Conservation (phyloP, 1,284 basidiomycete genomes). For the Inonotus hispidus region DNA sequence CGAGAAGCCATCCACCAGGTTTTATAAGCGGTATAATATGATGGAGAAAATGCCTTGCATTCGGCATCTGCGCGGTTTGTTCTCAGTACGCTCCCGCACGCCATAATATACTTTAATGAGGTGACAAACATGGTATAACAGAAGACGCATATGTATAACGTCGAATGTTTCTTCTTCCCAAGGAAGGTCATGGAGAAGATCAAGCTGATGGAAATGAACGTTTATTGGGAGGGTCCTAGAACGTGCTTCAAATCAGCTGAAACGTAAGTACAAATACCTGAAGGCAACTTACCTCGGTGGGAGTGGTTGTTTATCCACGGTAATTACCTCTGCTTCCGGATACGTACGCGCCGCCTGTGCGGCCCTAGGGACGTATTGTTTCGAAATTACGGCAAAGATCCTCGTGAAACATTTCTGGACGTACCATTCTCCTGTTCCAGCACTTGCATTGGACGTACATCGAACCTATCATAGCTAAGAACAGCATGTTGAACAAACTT, state of each 20-base stretch:
- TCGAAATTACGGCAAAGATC: background rate
- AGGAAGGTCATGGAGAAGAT: background rate
- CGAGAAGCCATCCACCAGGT: background rate
- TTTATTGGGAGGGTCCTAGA: background rate
- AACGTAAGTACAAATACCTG: background rate
- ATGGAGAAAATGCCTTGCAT: background rate
- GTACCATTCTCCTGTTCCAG: background rate
- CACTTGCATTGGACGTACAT: background rate
- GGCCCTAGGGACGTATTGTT: background rate
- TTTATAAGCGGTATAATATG: background rate
- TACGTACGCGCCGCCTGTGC: background rate
- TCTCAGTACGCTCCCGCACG: too few relatives aligned
- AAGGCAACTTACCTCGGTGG: background rate
- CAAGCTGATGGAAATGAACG: background rate
- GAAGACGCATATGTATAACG: background rate
- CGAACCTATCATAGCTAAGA: background rate
- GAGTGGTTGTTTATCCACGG: background rate
- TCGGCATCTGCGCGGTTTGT: too few relatives aligned
- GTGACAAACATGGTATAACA: background rate
- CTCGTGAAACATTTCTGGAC: background rate
- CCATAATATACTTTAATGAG: too few relatives aligned
- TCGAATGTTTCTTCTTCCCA: background rate
- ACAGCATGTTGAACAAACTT: background rate
- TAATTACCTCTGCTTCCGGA: background rate
- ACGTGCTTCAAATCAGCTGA: background rate